phyloP scores from a whole-genome alignment of 768 basidiomycete species.

The Scleroderma bovista region DNA sequence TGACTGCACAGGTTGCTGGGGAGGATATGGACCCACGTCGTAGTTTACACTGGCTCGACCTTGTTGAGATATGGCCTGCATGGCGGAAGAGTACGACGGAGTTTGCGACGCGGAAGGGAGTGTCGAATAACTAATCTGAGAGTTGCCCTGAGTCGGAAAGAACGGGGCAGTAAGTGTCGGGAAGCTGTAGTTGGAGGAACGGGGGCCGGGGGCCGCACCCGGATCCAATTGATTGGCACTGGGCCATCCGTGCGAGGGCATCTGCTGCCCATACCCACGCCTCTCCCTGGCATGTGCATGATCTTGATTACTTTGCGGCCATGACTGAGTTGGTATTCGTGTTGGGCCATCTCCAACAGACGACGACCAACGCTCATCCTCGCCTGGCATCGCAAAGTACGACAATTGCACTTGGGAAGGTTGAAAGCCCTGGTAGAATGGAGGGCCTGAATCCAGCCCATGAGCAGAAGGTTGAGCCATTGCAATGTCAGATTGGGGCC shows the following conservation, averaged over 20 bases:
- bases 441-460: conserved; percentile 19
- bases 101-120: conserved; percentile 29
- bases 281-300: conserved; percentile 11
- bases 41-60: conserved; percentile 16
- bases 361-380: conserved; percentile 17
- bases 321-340: conserved; percentile 16
- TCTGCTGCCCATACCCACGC: conserved; percentile 24
- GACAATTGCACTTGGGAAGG: conserved; percentile 19
- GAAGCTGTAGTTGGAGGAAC: conserved; percentile 31
- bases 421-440: conserved; percentile 23
- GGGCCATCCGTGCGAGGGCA: conserved; percentile 23
- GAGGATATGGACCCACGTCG: conserved; percentile 19
- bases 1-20: conserved; percentile 25
- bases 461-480: conserved; percentile 20
- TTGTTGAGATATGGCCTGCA: conserved; percentile 18
- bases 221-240: conserved; percentile 16
- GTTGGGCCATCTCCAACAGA: conserved; percentile 17
- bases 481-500: conserved; percentile 21
- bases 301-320: conserved; percentile 23
- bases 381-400: conserved; percentile 19
- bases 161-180: conserved; percentile 56
- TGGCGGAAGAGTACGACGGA: conserved; percentile 26
- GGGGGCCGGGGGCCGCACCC: conserved; percentile 15
- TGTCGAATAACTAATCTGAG: conserved; percentile 28
- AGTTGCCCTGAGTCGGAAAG: conserved; percentile 38